Evolutionary conservation across 73 alveolate genomes (phyloP), one percentile per base, ranked within the genome.

Genomic region (Breviolum minutum): DNA sequence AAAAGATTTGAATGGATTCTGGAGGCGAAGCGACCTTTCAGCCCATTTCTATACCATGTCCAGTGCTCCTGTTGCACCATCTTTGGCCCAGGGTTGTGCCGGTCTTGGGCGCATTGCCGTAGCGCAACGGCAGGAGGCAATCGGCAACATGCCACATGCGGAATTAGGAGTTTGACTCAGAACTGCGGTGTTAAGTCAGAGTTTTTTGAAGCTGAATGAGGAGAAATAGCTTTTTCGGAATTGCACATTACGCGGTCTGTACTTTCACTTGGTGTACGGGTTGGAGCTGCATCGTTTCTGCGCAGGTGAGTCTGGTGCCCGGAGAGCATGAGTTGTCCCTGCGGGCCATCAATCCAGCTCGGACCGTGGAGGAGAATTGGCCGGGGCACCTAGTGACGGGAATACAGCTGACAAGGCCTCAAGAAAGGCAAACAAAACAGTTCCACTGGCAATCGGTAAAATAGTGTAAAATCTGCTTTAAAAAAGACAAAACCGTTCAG

Each of bases 61-160:
- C 6, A 68, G n/a, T 22, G 17, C n/a, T 68, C 77, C 17, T 14
- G 2, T 40, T 40, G 54, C 54, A 40, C 0, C 0, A 40, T 40
- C 54, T 40, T 40, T 3, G 54, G 54, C 63, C 89, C 7, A 80
- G 89, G 89, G 89, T 19, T 80, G 89, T 19, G 89, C 89, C 14
- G 89, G 89, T 17, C 30, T 80, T 64, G 89, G 89, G 32, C 89
- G 89, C 30, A 68, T 80, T 64, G 89, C 89, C 26, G 89, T 80
- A 30, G 89, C 89, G 30, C 89, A 80, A 11, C 89, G 89, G 10
- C 64, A 68, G 13, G 89, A 80, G 89, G 89, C 27, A 27, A 7
- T 68, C 3, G 17, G n/a, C 17, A 68, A 14, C 77, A 14, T 6
- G 24, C n/a, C 77, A 68, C n/a, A 68, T 68, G 17, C 24, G 77